Conservation (phyloP, 352 stramenopile genomes). For the Phytophthora kernoviae region DNA sequence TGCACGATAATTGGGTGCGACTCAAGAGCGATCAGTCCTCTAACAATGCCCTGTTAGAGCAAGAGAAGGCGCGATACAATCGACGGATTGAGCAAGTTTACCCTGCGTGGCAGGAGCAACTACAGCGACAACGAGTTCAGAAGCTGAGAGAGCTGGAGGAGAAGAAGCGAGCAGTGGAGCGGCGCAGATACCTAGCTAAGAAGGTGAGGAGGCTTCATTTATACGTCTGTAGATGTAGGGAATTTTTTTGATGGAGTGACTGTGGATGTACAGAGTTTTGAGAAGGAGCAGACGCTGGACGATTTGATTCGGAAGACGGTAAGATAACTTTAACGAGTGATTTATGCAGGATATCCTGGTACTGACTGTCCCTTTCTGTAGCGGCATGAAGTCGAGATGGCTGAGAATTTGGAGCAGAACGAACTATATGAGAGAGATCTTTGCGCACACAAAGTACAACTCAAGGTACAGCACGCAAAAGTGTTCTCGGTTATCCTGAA, state of each 20-base stretch:
- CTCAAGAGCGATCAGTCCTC: constrained; percentile 51
- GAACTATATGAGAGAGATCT: constrained; percentile 71
- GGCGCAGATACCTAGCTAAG: constrained; percentile 68
- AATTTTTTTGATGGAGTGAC: constrained; percentile 1
- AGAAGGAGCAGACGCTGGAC: constrained; percentile 76
- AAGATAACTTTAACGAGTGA: constrained; percentile 1
- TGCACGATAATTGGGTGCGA: constrained; percentile 48
- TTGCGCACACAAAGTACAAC: constrained; percentile 54
- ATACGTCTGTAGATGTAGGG: not conserved
- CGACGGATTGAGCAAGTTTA: constrained; percentile 69
- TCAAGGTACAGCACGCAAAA: constrained; percentile 37
- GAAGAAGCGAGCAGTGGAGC: constrained; percentile 76
- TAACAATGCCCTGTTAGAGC: constrained; percentile 42
- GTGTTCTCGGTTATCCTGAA: not conserved
- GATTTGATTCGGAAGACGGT: constrained; percentile 77
- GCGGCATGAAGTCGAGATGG: constrained; percentile 75
- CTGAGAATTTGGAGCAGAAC: constrained; percentile 78
- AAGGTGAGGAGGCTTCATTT: constrained; percentile 40
- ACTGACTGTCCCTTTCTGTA: constrained; percentile 16
- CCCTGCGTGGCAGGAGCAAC: constrained; percentile 74
- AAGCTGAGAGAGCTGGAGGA: constrained; percentile 68
- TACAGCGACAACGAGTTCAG: constrained; percentile 56
- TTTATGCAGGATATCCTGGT: not conserved
- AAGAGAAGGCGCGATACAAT: constrained; percentile 70
- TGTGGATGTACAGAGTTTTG: constrained; percentile 60